Conservation (phyloP, 2,329 filamentous ascomycete species). For the Neoscytalidium dimidiatum region DNA sequence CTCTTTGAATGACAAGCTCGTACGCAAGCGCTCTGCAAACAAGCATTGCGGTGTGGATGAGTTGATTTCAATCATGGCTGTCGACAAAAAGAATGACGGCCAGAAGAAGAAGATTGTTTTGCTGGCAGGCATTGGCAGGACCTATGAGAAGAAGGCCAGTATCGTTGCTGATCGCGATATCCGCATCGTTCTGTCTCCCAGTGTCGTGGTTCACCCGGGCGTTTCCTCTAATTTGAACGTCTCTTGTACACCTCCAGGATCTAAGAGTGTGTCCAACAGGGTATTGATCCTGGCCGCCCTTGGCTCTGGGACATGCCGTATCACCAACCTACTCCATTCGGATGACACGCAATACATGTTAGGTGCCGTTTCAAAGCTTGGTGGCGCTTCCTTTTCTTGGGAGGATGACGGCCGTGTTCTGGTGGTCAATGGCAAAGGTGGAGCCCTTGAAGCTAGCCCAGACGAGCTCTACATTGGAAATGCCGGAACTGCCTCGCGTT, state of each 20-base stretch:
- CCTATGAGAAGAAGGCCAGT: slow-evolving; percentile 83
- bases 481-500: slow-evolving; percentile 92
- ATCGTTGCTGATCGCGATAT: slow-evolving; percentile 87
- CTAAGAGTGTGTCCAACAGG: slow-evolving; percentile 96
- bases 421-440: slow-evolving; percentile 88
- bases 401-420: slow-evolving; percentile 92
- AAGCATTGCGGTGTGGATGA: slow-evolving; percentile 87
- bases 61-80: slow-evolving; percentile 88
- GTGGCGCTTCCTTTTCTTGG: slow-evolving; percentile 88
- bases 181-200: slow-evolving; percentile 77
- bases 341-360: slow-evolving; percentile 98
- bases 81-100: slow-evolving; percentile 98
- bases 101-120: slow-evolving; percentile 95
- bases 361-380: slow-evolving; percentile 80
- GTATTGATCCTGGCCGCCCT: slow-evolving; percentile 92
- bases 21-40: slow-evolving; percentile 79
- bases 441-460: slow-evolving; percentile 72
- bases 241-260: slow-evolving; percentile 85
- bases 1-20: slow-evolving; percentile 78
- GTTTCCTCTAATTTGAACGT: slow-evolving; percentile 67
- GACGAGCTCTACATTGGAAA: slow-evolving; percentile 90
- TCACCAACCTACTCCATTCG: slow-evolving; percentile 91
- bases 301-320: slow-evolving; percentile 79
- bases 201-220: slow-evolving; percentile 72
- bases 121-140: slow-evolving; percentile 84